phyloP scores from a whole-genome alignment of 768 basidiomycete genomes.

The Rickenella mellea region DNA sequence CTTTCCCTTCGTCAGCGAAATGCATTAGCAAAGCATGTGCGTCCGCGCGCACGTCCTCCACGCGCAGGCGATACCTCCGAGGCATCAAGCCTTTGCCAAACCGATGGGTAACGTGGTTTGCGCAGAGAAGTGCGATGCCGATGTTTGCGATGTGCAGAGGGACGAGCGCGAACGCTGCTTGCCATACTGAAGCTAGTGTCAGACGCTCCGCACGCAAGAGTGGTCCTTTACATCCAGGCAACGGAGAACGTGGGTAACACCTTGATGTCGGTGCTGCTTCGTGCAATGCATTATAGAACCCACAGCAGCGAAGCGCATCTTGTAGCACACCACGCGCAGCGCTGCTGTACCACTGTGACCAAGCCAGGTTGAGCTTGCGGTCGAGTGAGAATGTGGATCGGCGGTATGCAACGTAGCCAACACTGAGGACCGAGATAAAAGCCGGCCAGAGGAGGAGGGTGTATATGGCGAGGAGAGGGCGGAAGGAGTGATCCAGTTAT shows the following conservation, averaged over 20 bases:
- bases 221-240: conserved; percentile 60
- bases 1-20: background rate
- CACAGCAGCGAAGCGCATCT: conserved; percentile 55
- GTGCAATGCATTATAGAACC: conserved; percentile 52
- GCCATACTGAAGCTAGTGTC: conserved; percentile 38
- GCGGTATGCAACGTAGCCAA: conserved; percentile 60
- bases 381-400: conserved; percentile 51
- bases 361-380: conserved; percentile 56
- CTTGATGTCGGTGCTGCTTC: conserved; percentile 44
- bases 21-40: conserved; percentile 4
- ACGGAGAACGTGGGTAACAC: conserved; percentile 51
- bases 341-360: conserved; percentile 55
- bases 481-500: conserved; percentile 52
- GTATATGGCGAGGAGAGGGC: conserved; percentile 59
- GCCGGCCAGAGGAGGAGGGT: conserved; percentile 59
- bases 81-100: conserved; percentile 64
- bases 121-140: conserved; percentile 48
- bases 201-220: conserved; percentile 44
- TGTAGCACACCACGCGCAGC: conserved; percentile 48
- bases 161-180: conserved; percentile 43
- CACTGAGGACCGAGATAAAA: conserved; percentile 42
- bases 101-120: conserved; percentile 52
- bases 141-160: conserved; percentile 55
- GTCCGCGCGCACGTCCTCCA: conserved; percentile 29
- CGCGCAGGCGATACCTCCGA: conserved; percentile 43